Evolutionary conservation across 106 monocot species (phyloP), one percentile per base, ranked within the genome.

Genomic region (Allium sativum): DNA sequence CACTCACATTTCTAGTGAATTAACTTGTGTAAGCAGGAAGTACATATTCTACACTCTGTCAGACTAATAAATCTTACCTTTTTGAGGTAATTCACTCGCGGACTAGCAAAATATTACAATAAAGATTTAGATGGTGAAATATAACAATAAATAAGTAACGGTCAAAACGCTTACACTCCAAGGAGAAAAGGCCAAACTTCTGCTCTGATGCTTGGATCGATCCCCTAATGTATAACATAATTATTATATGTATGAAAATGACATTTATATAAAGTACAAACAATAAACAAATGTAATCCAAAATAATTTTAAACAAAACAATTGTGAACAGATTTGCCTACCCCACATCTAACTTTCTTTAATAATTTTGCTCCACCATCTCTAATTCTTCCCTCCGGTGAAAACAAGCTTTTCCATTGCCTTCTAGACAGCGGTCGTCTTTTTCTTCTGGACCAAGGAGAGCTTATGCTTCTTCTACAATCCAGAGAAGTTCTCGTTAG

Each of bases 131-230:
- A 31, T 2, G 31, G 5, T 2, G 31, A 31, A 2, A 31, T 31
- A 31, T 31, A 31, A 31, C 31, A 31, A 31, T 31, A 31, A 2
- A 31, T 31, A 31, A 7, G 5, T 12, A 61, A 65, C 52, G 64
- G 55, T 58, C 5, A 21, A 12, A 40, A 65, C 68, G 57, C 89
- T 86, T 86, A 94, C 93, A 94, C 80, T 83, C 93, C 93, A 64
- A 89, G 86, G 15, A 94, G 81, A 53, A 89, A 94, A 56, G 93
- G 93, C 93, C 93, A 94, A 62, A 94, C 93, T 48, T 81, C 83
- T 58, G 72, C 67, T 73, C 93, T 83, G 60, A 94, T 86, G 68
- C 73, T 78, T 40, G 85, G 89, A 55, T 94, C 93, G 74, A 89
- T 71, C 68, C 93, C 93, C 93, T 94, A 64, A 56, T 79, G 40